Percentiles rank a stretch among this genome's conserved stretches.
Conservation (phyloP, 257 asterid genomes). For the Coffea eugenioides region DNA sequence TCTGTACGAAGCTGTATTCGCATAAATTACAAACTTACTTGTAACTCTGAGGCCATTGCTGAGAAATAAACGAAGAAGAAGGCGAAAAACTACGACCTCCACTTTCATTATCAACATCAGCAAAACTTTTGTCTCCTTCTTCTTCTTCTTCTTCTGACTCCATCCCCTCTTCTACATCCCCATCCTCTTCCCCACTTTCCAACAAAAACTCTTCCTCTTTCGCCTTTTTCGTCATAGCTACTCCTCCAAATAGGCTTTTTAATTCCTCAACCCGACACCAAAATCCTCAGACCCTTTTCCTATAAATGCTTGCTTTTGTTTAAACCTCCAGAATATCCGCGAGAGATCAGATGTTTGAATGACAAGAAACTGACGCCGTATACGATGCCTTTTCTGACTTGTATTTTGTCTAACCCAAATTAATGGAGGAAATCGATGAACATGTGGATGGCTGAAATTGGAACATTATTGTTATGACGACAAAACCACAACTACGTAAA, state of each 20-base stretch:
- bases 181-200: conserved; percentile 44
- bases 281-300: background rate
- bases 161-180: conserved; percentile 29
- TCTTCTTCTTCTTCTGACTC: conserved; percentile 36
- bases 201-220: conserved; percentile 30
- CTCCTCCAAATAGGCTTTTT: background rate
- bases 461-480: background rate
- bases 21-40: conserved; percentile 34
- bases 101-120: conserved; percentile 17
- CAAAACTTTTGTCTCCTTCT: conserved; percentile 26
- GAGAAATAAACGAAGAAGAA: conserved; percentile 48
- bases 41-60: conserved; percentile 95
- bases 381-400: too few species aligned
- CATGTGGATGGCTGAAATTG: conserved; percentile 5
- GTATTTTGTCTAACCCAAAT: background rate
- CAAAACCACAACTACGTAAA: background rate
- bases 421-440: background rate
- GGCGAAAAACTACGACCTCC: conserved; percentile 30
- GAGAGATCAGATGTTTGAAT: background rate
- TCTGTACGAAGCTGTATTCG: background rate
- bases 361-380: background rate
- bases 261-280: background rate
- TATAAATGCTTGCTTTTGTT: background rate
- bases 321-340: background rate
- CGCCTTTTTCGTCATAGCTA: conserved; percentile 33